phyloP scores from a whole-genome alignment of 148 eudicot species.

The Euryodendron excelsum region DNA sequence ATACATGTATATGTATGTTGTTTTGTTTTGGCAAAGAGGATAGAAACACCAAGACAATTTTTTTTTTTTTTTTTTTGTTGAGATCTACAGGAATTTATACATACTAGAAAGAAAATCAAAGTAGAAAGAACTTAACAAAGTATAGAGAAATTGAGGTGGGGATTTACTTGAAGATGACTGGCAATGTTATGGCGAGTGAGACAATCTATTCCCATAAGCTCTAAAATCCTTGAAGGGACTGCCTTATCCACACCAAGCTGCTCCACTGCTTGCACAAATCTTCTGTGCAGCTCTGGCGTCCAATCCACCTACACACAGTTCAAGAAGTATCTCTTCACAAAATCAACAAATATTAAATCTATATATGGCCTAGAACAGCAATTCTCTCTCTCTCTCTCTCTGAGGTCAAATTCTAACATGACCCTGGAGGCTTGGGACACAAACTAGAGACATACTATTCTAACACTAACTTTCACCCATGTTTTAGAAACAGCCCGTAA shows the following conservation, averaged over 20 bases:
- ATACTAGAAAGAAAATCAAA: not conserved
- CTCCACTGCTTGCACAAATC: conserved; percentile 98
- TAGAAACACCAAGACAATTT: no score
- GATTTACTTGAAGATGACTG: conserved; percentile 87
- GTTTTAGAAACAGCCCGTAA: not conserved
- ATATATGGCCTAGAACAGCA: no score
- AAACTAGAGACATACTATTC: no score
- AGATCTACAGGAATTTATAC: no score
- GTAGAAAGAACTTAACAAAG: not conserved
- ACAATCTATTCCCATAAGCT: conserved; percentile 93
- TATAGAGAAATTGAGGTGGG: not conserved
- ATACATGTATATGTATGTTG: not conserved
- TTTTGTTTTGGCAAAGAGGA: not conserved
- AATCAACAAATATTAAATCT: no score
- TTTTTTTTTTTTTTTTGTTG: no score
- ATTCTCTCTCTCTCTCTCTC: no score
- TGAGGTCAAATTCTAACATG: no score
- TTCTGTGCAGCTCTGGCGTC: conserved; percentile 96
- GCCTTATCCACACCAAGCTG: conserved; percentile 98
- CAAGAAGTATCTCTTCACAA: conserved; percentile 24
- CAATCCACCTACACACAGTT: conserved; percentile 75
- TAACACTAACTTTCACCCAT: not conserved
- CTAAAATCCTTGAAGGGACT: conserved; percentile 92
- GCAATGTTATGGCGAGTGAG: conserved; percentile 99
- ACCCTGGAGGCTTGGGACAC: no score